Base-by-base conservation (phyloP, 2,329 filamentous ascomycete genomes). In the Diaporthe helianthi region DNA sequence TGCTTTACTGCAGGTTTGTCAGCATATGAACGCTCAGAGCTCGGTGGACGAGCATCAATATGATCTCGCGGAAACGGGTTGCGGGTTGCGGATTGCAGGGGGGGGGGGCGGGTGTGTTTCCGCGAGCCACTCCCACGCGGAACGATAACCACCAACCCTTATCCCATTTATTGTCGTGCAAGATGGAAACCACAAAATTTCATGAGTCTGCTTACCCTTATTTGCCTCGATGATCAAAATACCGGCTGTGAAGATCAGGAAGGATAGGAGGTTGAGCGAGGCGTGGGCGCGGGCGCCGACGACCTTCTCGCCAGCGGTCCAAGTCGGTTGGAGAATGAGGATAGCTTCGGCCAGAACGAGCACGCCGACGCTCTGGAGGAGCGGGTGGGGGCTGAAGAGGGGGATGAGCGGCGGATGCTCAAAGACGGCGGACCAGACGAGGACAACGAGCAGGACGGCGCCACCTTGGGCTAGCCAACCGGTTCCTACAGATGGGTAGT, bases 361-460 rank as follows among this genome's bases (percentile, higher is more conserved):
- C 69, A 97, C 79, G 60, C 89, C 94, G 69, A 91, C 73, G 13
- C 83, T 85, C 80, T 87, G 84, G 69, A 90, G 83, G 77, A 98
- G 89, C 9, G 95, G 95, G 79, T 98, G 95, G 10, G 91, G 89
- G 22, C 93, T 94, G 86, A 98, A 97, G 75, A 97, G 89, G 47
- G 93, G 92, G 71, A 97, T 77, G 36, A 83, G 72, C 2, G 77
- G 77, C 31, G 76, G 80, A 67, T 90, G 84, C 51, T 89, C 86
- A 77, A 97, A 88, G 73, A 98, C 87, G 68, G 87, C 87, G 54
- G 88, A 87, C 93, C 93, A 97, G 73, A 97, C 85, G 68, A 95
- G 87, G 44, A 88, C 87, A 60, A 89, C 83, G 72, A 98, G 87
- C 72, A 97, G 87, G 80, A 93, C 83, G 67, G 90, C 87, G 68